Evolutionary conservation across 2,329 filamentous ascomycete genomes (phyloP), one percentile per base, ranked within the genome.

Genomic region (Blumeria graminis): DNA sequence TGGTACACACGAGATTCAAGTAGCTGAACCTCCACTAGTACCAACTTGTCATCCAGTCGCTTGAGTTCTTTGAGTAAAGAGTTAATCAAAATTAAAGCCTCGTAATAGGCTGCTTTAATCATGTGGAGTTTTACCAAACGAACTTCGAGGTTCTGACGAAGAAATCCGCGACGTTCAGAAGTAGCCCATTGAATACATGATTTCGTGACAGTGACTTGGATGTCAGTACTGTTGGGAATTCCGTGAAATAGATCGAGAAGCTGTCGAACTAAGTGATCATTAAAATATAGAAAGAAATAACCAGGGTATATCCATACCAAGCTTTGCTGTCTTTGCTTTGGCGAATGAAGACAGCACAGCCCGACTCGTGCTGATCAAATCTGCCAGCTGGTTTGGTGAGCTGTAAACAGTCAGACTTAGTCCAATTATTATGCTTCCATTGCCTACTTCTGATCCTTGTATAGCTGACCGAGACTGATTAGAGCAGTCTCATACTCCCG

Each of bases 171-270:
- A 64, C 89, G 85, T 74, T 96, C 88, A 55, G 86, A 85, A 56
- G 90, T 86, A 53, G 92, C 92, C 92, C 92, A 98, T 73, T 96
- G 90, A 80, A 98, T 98, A 74, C 88, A 96, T 71, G 92, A 94
- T 72, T 94, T 94, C 66, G 92, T 98, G 65, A 95, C 87, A 69
- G 82, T 74, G 69, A 94, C 88, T 73, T 98, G 92, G 68, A 83
- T 86, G 69, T 98, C 92, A 74, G 84, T 84, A 64, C 87, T 92
- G 71, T 95, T 84, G 65, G 93, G 92, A 64, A 96, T 95, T 66
- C 84, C 79, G 65, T 85, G 81, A 75, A 96, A 92, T 69, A 95
- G 81, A 70, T 98, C 92, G 69, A 98, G 84, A 32, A 98, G 81
- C 72, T 95, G 88, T 64, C 92, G 90, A 63, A 98, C 92, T 95